A percentile compares a stretch with the other conserved stretches of the same genome.
Conservation (phyloP, 2,329 filamentous ascomycete species). For the Alternaria arbusti region DNA sequence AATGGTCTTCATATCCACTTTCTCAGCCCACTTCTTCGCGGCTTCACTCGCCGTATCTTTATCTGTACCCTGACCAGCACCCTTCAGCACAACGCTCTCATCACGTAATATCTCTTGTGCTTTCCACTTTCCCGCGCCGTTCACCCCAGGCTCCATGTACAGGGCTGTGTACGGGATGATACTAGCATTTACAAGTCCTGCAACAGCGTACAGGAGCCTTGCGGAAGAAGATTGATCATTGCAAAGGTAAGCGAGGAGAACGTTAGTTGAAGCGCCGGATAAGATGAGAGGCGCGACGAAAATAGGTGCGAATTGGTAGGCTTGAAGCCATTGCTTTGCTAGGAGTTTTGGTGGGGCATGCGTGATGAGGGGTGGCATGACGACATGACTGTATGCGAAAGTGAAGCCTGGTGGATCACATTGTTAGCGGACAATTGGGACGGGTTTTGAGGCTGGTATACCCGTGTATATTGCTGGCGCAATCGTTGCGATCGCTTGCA, state of each 20-base stretch:
- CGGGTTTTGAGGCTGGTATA: not conserved
- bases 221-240: conserved; percentile 2
- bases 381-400: conserved; percentile 45
- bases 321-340: conserved; percentile 50
- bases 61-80: conserved; percentile 14
- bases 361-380: conserved; percentile 42
- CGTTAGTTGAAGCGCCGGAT: conserved; percentile 42
- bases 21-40: conserved; percentile 26
- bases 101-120: conserved; percentile 40
- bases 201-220: conserved; percentile 28
- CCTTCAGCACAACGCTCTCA: conserved; percentile 23
- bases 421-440: no score
- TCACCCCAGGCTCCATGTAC: conserved; percentile 50
- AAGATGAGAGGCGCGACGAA: conserved; percentile 48
- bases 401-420: conserved; percentile 24
- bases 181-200: conserved; percentile 31
- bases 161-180: conserved; percentile 49
- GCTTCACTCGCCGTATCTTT: conserved; percentile 20
- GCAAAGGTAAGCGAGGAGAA: conserved; percentile 31
- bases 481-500: conserved; percentile 29
- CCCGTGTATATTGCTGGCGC: conserved; percentile 36
- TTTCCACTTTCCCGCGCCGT: conserved; percentile 50
- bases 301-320: conserved; percentile 45
- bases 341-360: conserved; percentile 44
- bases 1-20: conserved; percentile 28